A percentile compares a stretch with the other conserved stretches of the same genome.
Evolutionary conservation across 768 basidiomycete genomes (phyloP).

Genomic region (Leucosporidium creatinivorum): DNA sequence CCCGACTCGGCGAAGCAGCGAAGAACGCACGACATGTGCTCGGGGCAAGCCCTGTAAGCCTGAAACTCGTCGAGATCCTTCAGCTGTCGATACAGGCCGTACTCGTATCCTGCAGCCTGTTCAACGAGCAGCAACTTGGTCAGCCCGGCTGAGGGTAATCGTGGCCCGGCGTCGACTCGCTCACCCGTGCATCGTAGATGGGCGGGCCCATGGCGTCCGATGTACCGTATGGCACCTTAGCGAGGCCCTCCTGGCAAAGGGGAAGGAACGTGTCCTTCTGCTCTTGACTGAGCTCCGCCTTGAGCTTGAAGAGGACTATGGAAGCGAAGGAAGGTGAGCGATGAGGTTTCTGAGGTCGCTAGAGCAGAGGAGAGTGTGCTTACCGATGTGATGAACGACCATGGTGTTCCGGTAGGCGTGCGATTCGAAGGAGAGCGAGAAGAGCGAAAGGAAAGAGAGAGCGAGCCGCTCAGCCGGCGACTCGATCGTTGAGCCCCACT

Average conservation of each 20-base stretch:
- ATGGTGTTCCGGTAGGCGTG: constrained; percentile 6
- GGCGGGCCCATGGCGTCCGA: constrained; percentile 16
- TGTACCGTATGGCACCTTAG: constrained; percentile 26
- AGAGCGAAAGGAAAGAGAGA: neutral
- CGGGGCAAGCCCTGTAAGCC: constrained; percentile 16
- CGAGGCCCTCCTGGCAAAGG: constrained; percentile 23
- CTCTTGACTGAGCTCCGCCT: constrained; percentile 17
- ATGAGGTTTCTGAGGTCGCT: neutral
- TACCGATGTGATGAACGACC: constrained; percentile 29
- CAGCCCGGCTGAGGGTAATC: neutral
- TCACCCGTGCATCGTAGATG: constrained; percentile 8
- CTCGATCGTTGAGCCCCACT: too few relatives aligned
- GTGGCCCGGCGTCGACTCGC: neutral
- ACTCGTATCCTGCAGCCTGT: constrained; percentile 7
- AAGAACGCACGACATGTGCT: constrained; percentile 22
- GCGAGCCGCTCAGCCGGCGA: too few relatives aligned
- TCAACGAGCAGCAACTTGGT: neutral
- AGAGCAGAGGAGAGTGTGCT: neutral
- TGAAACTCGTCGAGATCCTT: constrained; percentile 23
- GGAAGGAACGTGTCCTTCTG: constrained; percentile 19
- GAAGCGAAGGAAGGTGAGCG: neutral
- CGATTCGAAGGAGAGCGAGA: neutral
- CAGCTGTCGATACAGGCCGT: constrained; percentile 14
- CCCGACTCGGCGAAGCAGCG: too few relatives aligned
- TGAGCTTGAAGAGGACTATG: constrained; percentile 32